Conservation (phyloP, 2,329 filamentous ascomycete species). For the Botrytis cinerea region DNA sequence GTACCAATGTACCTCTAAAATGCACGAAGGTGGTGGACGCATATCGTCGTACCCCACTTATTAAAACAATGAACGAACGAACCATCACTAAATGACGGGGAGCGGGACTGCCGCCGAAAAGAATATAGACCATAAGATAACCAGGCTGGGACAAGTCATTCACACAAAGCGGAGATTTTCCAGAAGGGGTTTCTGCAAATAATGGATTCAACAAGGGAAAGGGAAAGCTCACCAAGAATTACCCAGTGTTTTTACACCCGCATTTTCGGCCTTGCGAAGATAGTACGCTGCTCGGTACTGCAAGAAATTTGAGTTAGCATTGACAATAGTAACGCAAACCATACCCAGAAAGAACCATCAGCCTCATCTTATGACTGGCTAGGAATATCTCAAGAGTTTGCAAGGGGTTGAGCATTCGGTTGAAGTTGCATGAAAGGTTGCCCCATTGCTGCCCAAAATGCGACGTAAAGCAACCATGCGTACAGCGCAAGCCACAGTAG, state of each 20-base stretch:
- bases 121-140: neutral
- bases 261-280: conserved; percentile 86
- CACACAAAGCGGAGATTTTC: neutral
- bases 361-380: conserved; percentile 48
- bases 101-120: conserved; percentile 23
- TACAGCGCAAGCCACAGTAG: conserved; percentile 38
- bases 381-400: conserved; percentile 30
- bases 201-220: conserved; percentile 18
- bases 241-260: conserved; percentile 85
- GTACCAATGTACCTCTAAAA: conserved; percentile 14
- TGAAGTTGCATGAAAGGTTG: conserved; percentile 27
- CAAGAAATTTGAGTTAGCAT: conserved; percentile 26
- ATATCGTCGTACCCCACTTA: conserved; percentile 24
- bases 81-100: conserved; percentile 28
- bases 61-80: conserved; percentile 28
- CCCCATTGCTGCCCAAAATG: conserved; percentile 50
- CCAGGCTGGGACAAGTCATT: conserved; percentile 19
- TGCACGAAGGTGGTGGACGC: conserved; percentile 6
- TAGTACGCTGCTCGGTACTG: conserved; percentile 84
- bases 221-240: conserved; percentile 79
- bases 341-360: conserved; percentile 40
- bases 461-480: conserved; percentile 35
- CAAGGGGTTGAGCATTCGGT: conserved; percentile 25
- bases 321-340: neutral
- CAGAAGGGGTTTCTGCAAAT: neutral